phyloP scores from a whole-genome alignment of 2,329 filamentous ascomycete species.

The Basipetospora sp. region DNA sequence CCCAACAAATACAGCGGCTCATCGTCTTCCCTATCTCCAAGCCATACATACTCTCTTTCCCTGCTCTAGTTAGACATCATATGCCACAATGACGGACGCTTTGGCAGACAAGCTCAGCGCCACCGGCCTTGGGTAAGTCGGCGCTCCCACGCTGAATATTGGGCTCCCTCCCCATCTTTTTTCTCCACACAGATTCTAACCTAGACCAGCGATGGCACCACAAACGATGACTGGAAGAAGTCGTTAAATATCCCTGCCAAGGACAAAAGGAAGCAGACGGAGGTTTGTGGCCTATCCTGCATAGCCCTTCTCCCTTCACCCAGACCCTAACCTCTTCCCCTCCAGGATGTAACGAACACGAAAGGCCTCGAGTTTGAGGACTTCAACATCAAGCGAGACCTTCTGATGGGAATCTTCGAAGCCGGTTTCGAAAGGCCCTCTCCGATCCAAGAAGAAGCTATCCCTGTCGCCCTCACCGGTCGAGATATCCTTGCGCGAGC shows the following conservation, averaged over 20 bases:
- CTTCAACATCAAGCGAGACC: slow-evolving; percentile 82
- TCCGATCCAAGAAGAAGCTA: slow-evolving; percentile 97
- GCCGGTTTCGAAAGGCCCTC: slow-evolving; percentile 97
- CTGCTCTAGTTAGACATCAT: slow-evolving; percentile 8
- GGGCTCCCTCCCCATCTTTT: neutral
- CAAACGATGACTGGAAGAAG: slow-evolving; percentile 58
- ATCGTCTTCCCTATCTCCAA: too few species aligned
- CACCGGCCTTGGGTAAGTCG: slow-evolving; percentile 25
- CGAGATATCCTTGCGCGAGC: slow-evolving; percentile 90
- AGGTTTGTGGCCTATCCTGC: slow-evolving; percentile 39
- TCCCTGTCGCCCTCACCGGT: slow-evolving; percentile 87
- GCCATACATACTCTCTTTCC: neutral
- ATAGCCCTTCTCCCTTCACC: slow-evolving; percentile 9
- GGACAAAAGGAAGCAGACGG: slow-evolving; percentile 67
- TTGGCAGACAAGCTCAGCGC: slow-evolving; percentile 30
- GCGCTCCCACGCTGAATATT: neutral
- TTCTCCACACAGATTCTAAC: neutral
- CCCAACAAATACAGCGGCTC: neutral
- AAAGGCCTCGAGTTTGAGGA: slow-evolving; percentile 97
- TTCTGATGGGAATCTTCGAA: slow-evolving; percentile 99
- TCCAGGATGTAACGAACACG: slow-evolving; percentile 88
- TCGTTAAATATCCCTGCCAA: slow-evolving; percentile 56
- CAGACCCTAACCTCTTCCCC: slow-evolving; percentile 7
- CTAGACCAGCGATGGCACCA: slow-evolving; percentile 20
- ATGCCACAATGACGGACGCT: slow-evolving; percentile 28